Conservation (phyloP, 2,329 filamentous ascomycete genomes). For the Fusarium sp. region DNA sequence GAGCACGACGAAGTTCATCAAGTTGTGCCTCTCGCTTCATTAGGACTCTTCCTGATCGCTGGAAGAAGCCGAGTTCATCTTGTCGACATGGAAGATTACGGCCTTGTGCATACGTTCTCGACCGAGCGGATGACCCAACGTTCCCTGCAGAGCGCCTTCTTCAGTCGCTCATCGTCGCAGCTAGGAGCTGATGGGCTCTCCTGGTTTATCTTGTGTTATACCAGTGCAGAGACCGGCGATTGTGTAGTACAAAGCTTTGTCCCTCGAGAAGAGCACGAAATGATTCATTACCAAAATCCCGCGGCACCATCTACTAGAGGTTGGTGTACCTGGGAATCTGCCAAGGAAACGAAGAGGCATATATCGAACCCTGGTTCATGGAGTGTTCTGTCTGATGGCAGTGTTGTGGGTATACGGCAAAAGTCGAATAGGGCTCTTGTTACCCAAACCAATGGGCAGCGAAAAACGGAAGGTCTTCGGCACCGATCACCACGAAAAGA, state of each 20-base stretch:
- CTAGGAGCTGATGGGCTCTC: constrained; percentile 67
- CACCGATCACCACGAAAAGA: constrained; percentile 46
- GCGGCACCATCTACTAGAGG: constrained; percentile 53
- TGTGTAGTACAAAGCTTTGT: constrained; percentile 74
- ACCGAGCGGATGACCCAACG: constrained; percentile 68
- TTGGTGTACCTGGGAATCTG: constrained; percentile 63
- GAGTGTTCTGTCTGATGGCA: constrained; percentile 70
- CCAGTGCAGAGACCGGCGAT: constrained; percentile 67
- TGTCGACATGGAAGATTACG: constrained; percentile 55
- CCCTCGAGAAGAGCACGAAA: constrained; percentile 62
- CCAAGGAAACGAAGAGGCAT: constrained; percentile 62
- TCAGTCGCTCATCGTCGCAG: constrained; percentile 54
- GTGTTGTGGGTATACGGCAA: constrained; percentile 71
- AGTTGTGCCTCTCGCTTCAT: constrained; percentile 67
- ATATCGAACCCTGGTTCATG: constrained; percentile 73
- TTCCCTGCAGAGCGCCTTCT: constrained; percentile 70
- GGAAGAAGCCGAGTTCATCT: constrained; percentile 69
- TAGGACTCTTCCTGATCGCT: constrained; percentile 71
- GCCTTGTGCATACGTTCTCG: constrained; percentile 69
- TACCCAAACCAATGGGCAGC: constrained; percentile 26
- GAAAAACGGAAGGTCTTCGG: constrained; percentile 42
- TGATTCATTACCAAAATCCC: constrained; percentile 65
- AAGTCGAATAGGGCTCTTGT: constrained; percentile 45
- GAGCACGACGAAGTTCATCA: constrained; percentile 63
- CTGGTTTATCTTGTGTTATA: constrained; percentile 73